These are phyloP conservation scores for Senecio squalidus DNA, from an alignment of 140 eudicot species.

Conservation along the genomic window DNA sequence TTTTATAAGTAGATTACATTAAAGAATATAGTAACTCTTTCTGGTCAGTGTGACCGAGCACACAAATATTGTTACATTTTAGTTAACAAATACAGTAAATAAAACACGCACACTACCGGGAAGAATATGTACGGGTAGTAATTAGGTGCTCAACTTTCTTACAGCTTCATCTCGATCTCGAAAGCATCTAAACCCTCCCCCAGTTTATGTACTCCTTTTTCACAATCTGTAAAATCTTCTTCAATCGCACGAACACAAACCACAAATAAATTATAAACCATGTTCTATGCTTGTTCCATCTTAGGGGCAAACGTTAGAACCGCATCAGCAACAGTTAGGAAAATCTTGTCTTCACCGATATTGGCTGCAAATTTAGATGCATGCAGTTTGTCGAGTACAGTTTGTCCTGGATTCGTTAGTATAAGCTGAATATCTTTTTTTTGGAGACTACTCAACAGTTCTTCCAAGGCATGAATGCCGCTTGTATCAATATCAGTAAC, in stretches of 20 bases:
- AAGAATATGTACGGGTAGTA: background rate
- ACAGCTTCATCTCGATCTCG: background rate
- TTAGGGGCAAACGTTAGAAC: slow-evolving; percentile 57
- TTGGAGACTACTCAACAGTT: slow-evolving; percentile 38
- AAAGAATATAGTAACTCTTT: slow-evolving; percentile 1
- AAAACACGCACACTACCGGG: background rate
- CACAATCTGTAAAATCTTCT: slow-evolving; percentile 1
- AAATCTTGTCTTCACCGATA: slow-evolving; percentile 72
- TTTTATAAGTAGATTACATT: slow-evolving; percentile 20
- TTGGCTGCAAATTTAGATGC: slow-evolving; percentile 40
- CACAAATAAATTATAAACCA: background rate
- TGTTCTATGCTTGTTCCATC: slow-evolving; percentile 47
- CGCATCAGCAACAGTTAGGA: slow-evolving; percentile 67
- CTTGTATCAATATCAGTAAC: slow-evolving; percentile 89
- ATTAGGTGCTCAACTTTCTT: background rate
- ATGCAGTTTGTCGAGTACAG: slow-evolving; percentile 66
- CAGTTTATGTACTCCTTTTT: background rate
- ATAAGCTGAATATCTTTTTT: slow-evolving; percentile 64
- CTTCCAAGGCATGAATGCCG: slow-evolving; percentile 84
- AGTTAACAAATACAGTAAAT: background rate
- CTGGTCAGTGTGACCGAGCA: background rate
- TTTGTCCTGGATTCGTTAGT: slow-evolving; percentile 77
- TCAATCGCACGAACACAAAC: slow-evolving; percentile 5
- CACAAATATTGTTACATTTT: slow-evolving; percentile 7
- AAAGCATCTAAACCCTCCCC: background rate